phyloP scores from a whole-genome alignment of 2,329 filamentous ascomycete species.

The Neurospora sp. region DNA sequence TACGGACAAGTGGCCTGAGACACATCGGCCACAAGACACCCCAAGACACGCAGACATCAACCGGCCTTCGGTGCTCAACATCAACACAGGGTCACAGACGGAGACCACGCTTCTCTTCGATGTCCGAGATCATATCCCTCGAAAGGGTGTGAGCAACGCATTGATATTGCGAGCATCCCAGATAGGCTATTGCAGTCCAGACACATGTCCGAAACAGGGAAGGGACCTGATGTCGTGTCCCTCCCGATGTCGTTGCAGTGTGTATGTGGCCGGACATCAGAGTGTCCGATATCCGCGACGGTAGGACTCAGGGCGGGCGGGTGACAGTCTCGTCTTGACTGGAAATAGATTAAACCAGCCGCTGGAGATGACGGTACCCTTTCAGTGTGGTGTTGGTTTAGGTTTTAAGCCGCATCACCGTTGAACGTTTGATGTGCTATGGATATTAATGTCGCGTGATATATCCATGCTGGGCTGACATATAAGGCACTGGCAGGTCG shows the following conservation, averaged over 20 bases:
- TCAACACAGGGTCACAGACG: background rate
- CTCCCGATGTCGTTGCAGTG: background rate
- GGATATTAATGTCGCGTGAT: background rate
- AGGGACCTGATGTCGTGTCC: background rate
- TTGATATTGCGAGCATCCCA: background rate
- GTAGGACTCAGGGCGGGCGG: background rate
- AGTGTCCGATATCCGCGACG: background rate
- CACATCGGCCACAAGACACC: background rate
- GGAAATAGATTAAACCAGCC: background rate
- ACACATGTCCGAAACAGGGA: background rate
- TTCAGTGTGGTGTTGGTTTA: background rate
- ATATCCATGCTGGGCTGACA: background rate
- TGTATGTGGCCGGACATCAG: background rate
- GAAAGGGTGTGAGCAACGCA: background rate
- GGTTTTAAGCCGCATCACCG: background rate
- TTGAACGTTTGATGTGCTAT: background rate
- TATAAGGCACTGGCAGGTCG: background rate
- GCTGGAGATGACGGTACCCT: background rate
- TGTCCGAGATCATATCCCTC: background rate
- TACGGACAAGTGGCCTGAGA: background rate
- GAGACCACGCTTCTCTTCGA: background rate
- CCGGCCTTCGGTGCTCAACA: background rate
- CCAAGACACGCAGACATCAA: background rate
- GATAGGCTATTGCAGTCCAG: background rate
- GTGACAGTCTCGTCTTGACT: background rate